phyloP scores from a whole-genome alignment of 768 basidiomycete genomes.

The Hirschioporus abietinus region DNA sequence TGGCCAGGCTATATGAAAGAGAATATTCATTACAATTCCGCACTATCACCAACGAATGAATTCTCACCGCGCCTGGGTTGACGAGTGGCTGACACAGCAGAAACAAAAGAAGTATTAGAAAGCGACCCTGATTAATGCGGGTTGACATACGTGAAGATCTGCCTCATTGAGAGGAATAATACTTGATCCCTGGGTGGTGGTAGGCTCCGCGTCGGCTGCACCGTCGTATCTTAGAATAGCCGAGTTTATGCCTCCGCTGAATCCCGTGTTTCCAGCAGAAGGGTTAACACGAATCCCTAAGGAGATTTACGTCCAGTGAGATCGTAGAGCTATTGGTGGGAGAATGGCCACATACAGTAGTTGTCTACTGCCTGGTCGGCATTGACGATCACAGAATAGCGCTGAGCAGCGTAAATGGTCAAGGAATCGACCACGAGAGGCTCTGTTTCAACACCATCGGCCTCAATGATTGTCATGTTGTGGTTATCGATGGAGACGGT shows the following conservation, averaged over 20 bases:
- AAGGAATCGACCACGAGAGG: slow-evolving; percentile 11
- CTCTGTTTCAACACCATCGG: slow-evolving; percentile 11
- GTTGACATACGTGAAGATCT: slow-evolving; percentile 7
- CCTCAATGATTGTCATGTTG: slow-evolving; percentile 9
- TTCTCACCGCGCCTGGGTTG: slow-evolving; percentile 3
- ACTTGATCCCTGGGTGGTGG: slow-evolving; percentile 1
- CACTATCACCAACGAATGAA: not conserved
- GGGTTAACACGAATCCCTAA: slow-evolving; percentile 31
- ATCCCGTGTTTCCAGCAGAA: slow-evolving; percentile 23
- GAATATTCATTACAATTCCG: not conserved
- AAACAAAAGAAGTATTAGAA: not conserved
- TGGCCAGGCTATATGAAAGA: slow-evolving; percentile 26
- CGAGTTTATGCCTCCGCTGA: slow-evolving; percentile 24
- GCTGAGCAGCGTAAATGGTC: slow-evolving; percentile 12
- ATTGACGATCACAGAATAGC: slow-evolving; percentile 9
- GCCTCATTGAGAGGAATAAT: slow-evolving; percentile 14
- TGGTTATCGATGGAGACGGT: slow-evolving; percentile 3
- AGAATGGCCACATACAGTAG: slow-evolving; percentile 28
- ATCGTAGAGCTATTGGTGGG: not conserved
- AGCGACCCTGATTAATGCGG: not conserved
- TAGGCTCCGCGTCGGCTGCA: slow-evolving; percentile 14
- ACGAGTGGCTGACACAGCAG: not conserved
- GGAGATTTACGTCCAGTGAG: not conserved
- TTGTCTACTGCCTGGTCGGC: slow-evolving; percentile 34
- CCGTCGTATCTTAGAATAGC: slow-evolving; percentile 20